Conservation (phyloP, 192 early-diverging fungal species). For the Spizellomyces sp. region DNA sequence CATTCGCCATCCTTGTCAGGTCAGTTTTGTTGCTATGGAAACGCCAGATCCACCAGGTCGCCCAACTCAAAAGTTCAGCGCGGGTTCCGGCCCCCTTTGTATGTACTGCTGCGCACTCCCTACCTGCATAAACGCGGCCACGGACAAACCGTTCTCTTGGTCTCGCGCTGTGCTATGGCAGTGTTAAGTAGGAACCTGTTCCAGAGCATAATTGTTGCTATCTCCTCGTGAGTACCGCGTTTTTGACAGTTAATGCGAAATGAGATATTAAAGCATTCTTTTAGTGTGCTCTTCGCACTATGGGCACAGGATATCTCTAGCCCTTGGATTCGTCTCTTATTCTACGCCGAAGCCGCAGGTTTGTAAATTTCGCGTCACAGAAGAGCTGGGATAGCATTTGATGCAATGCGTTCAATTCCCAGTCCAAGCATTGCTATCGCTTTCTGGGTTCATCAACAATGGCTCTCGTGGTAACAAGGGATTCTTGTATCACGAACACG, state of each 20-base stretch:
- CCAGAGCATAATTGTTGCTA: not conserved
- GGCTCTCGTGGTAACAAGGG: not conserved
- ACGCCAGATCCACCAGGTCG: too few relatives aligned
- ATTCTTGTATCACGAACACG: not conserved
- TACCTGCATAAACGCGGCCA: too few relatives aligned
- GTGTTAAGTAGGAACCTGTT: not conserved
- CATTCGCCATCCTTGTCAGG: too few relatives aligned
- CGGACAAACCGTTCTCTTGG: too few relatives aligned
- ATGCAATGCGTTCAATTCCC: not conserved
- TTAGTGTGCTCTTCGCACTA: not conserved
- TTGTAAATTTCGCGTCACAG: not conserved
- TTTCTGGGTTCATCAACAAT: conserved; percentile 8
- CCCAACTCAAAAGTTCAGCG: too few relatives aligned
- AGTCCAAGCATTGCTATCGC: conserved; percentile 10
- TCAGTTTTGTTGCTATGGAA: too few relatives aligned
- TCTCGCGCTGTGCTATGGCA: too few relatives aligned
- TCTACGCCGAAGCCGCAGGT: conserved; percentile 10
- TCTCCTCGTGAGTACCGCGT: not conserved
- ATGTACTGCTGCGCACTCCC: too few relatives aligned
- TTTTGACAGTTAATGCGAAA: too few relatives aligned
- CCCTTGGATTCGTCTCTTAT: conserved; percentile 3
- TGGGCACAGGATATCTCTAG: not conserved
- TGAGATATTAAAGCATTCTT: not conserved
- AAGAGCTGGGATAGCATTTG: not conserved
- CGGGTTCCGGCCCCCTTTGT: too few relatives aligned